phyloP scores from a whole-genome alignment of 2,329 filamentous ascomycete genomes.

The Fusarium odoratissimum region DNA sequence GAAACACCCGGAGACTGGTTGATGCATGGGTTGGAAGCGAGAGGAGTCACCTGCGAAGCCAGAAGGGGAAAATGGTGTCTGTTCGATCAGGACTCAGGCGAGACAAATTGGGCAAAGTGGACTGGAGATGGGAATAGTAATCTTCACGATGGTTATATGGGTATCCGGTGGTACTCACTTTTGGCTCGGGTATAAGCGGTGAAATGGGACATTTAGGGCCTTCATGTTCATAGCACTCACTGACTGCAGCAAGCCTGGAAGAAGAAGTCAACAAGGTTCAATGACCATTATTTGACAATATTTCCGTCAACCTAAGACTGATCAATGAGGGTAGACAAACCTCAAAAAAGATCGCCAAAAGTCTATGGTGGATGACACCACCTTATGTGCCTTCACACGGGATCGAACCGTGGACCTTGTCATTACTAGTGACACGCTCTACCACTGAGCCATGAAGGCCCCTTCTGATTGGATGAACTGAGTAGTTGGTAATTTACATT shows the following conservation, averaged over 20 bases:
- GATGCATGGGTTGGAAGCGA: background rate
- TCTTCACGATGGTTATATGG: slow-evolving; percentile 18
- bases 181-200: background rate
- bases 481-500: rapidly evolving
- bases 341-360: background rate
- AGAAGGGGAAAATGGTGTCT: slow-evolving; percentile 18
- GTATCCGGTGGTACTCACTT: background rate
- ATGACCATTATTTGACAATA: background rate
- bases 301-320: background rate
- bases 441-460: slow-evolving; percentile 32
- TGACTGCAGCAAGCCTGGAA: background rate
- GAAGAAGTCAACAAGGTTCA: background rate
- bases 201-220: rapidly evolving
- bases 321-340: background rate
- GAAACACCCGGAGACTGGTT: slow-evolving; percentile 1
- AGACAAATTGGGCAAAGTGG: slow-evolving; percentile 9
- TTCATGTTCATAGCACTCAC: no score
- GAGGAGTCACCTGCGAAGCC: background rate
- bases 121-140: slow-evolving; percentile 1
- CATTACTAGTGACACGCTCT: slow-evolving; percentile 37
- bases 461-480: background rate
- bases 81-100: slow-evolving; percentile 10
- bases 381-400: slow-evolving; percentile 17
- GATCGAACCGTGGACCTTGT: slow-evolving; percentile 36
- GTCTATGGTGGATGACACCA: rapidly evolving